phyloP scores from a whole-genome alignment of 1,139 yeast genomes.

The Nakaseomyces bracarensis region DNA sequence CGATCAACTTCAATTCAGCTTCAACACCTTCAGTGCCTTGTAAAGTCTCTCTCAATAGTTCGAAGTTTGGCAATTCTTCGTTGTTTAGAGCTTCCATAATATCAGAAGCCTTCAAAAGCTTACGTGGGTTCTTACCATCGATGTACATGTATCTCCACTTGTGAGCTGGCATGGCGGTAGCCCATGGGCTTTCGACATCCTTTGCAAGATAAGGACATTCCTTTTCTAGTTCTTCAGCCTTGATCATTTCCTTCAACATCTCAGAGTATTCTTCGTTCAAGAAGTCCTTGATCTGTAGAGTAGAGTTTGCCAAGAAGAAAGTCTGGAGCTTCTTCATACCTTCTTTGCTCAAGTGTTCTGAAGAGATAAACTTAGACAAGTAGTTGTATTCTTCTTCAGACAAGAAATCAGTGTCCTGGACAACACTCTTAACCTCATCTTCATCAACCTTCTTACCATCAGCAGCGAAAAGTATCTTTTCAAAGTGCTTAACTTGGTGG shows the following conservation, averaged over 20 bases:
- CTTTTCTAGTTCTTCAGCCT: constrained; percentile 46
- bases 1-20: constrained; percentile 37
- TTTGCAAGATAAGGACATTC: constrained; percentile 51
- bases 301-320: constrained; percentile 57
- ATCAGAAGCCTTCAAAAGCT: constrained; percentile 25
- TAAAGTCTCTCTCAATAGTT: constrained; percentile 29
- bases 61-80: constrained; percentile 49
- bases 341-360: constrained; percentile 41
- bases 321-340: constrained; percentile 41
- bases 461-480: constrained; percentile 13
- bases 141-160: constrained; percentile 81
- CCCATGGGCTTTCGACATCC: constrained; percentile 72
- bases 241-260: constrained; percentile 41
- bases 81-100: constrained; percentile 33
- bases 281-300: constrained; percentile 58
- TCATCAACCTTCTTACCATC: constrained; percentile 14
- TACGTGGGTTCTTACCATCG: constrained; percentile 48
- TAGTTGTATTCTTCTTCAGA: constrained; percentile 38
- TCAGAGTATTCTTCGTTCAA: constrained; percentile 50
- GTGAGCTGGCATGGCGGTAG: constrained; percentile 87
- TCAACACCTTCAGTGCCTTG: constrained; percentile 11
- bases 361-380: constrained; percentile 48
- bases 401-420: constrained; percentile 25
- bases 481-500: constrained; percentile 28
- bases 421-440: constrained; percentile 11